A percentile compares a stretch with the other conserved stretches of the same genome.
These are phyloP conservation scores for Picocystis sp. DNA, from an alignment of 163 green algal genomes.

Conservation along the genomic window DNA sequence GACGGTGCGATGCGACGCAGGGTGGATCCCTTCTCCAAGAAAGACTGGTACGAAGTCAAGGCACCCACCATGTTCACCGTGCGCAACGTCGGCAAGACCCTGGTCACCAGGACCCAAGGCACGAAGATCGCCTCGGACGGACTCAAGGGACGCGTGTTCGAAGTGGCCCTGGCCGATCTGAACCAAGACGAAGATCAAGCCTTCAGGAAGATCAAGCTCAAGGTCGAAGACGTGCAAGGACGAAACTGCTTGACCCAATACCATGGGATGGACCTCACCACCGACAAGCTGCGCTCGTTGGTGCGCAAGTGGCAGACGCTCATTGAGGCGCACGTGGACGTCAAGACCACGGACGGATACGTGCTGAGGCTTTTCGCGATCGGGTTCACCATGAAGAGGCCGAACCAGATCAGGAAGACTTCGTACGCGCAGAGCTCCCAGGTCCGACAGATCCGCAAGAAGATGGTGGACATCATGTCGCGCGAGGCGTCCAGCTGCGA, in stretches of 20 bases:
- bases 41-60: constrained; percentile 99
- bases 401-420: constrained; percentile 73
- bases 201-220: constrained; percentile 90
- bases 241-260: constrained; percentile 96
- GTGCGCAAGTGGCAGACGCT: constrained; percentile 98
- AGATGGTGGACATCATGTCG: constrained; percentile 97
- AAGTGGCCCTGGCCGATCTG: constrained; percentile 91
- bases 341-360: constrained; percentile 98
- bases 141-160: constrained; percentile 91
- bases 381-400: constrained; percentile 90
- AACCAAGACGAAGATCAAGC: constrained; percentile 94
- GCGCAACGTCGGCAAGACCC: constrained; percentile 89
- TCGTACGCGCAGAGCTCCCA: constrained; percentile 50
- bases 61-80: constrained; percentile 80
- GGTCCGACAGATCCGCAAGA: constrained; percentile 86
- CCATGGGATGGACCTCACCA: constrained; percentile 97
- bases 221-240: constrained; percentile 94
- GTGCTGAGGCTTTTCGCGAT: constrained; percentile 91
- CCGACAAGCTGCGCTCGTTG: constrained; percentile 91
- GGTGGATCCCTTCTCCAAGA: constrained; percentile 93
- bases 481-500: constrained; percentile 73
- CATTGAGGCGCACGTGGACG: constrained; percentile 92
- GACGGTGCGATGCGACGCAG: constrained; percentile 20
- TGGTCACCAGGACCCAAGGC: constrained; percentile 87
- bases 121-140: constrained; percentile 99